Conservation (phyloP, 371 early-diverging fungal species). For the Lichtheimia ornata region DNA sequence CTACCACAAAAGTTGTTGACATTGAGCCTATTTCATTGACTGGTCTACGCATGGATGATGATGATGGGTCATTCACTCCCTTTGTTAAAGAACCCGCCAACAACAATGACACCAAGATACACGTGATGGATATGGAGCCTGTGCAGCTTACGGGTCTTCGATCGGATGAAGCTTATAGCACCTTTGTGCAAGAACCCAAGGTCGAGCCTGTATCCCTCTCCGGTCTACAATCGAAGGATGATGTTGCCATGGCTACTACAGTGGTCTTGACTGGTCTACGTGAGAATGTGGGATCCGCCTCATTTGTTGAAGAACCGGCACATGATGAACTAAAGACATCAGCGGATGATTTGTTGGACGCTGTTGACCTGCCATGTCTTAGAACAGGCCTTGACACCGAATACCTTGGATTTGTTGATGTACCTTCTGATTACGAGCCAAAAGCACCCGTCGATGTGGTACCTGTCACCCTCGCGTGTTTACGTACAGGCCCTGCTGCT, state of each 20-base stretch:
- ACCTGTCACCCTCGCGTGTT: not conserved
- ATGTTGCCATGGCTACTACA: not conserved
- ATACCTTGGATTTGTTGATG: not conserved
- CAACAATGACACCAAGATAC: not conserved
- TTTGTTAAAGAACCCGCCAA: slow-evolving; percentile 1
- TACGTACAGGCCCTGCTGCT: too few relatives aligned
- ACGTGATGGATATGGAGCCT: not conserved
- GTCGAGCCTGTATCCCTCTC: not conserved
- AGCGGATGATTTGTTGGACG: too few relatives aligned
- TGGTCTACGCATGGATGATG: not conserved
- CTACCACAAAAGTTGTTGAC: not conserved
- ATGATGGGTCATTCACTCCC: not conserved
- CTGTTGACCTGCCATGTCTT: not conserved
- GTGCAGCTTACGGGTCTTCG: not conserved
- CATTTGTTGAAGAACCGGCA: not conserved
- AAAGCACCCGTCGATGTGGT: too few relatives aligned
- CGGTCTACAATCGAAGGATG: not conserved
- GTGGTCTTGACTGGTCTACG: not conserved
- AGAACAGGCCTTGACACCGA: not conserved
- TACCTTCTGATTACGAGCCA: not conserved
- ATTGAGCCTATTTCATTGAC: not conserved
- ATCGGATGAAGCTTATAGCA: not conserved
- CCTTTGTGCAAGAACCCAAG: not conserved
- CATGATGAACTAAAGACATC: not conserved
- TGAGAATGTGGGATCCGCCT: not conserved